Conservation (phyloP, 441 rosid genomes). For the Adansonia madagascariensis region DNA sequence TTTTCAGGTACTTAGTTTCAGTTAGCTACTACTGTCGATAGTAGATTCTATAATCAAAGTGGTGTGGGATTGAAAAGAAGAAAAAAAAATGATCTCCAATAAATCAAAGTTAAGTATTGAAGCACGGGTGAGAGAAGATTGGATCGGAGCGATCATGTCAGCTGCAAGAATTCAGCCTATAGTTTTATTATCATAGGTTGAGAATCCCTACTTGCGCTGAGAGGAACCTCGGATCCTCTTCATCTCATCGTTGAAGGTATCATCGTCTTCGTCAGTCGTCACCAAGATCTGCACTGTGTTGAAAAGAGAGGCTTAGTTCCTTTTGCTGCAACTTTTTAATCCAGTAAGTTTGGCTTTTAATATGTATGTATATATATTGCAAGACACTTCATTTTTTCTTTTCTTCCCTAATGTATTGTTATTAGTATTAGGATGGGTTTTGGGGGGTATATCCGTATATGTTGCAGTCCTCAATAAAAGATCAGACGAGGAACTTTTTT, state of each 20-base stretch:
- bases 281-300: constrained; percentile 15
- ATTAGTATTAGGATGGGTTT: too few relatives aligned
- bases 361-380: constrained; percentile 37
- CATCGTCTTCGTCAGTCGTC: constrained; percentile 26
- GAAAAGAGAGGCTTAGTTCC: constrained; percentile 31
- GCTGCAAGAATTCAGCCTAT: constrained; percentile 58
- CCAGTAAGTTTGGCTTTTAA: constrained; percentile 38
- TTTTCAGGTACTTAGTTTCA: not conserved
- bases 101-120: constrained; percentile 21
- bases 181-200: constrained; percentile 49
- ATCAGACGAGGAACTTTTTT: not conserved
- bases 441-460: too few relatives aligned
- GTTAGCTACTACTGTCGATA: constrained; percentile 30
- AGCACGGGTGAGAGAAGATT: constrained; percentile 47
- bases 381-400: constrained; percentile 28
- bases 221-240: constrained; percentile 82
- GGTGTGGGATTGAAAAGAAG: not conserved
- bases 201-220: constrained; percentile 55
- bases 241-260: constrained; percentile 33
- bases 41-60: constrained; percentile 31
- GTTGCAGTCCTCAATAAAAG: too few relatives aligned
- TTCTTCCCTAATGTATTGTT: constrained; percentile 8
- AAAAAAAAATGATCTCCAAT: not conserved
- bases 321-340: constrained; percentile 40
- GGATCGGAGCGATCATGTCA: constrained; percentile 86